Evolutionary conservation across 192 early-diverging fungal species (phyloP), one percentile per base, ranked within the genome.

Genomic region (Coemansia sp.): DNA sequence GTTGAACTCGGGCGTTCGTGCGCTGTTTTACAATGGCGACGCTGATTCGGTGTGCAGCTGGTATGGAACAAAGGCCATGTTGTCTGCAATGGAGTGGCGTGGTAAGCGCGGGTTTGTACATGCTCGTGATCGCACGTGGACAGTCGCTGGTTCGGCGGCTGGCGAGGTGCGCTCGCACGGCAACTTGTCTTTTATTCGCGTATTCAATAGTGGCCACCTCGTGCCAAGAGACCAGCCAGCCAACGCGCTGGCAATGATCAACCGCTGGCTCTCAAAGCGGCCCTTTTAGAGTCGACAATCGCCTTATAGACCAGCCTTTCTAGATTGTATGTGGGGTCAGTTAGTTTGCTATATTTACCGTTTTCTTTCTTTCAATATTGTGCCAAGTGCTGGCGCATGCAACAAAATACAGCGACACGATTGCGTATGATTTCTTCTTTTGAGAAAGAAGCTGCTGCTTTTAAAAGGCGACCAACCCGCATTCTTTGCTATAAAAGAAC

Each of bases 41-140:
- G 93, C 93, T 24, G 94, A 96, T 68, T 94, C 84, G 59, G 92
- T 95, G 62, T 96, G 94, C 86, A 94, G 94, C 82, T 93, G 88
- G 86, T 82, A 86, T 49, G 89, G 83, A 64, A 93, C 93, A 78
- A 94, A 94, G 85, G 91, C 89, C 0, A 92, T 91, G 92, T 68
- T 87, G 20, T 62, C 93, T 17, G 89, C 87, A 35, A 77, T 99
- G 27, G 79, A 89, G 12, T 99, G 97, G 97, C 68, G 75, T 39
- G 91, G 93, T n/a, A 83, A 87, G 64, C 67, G 76, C 4, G 89
- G 75, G 32, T 94, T 94, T 78, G 78, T 86, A 35, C 73, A 72
- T 20, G 93, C 93, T 25, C 74, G 84, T 35, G 94, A 95, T 69
- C 63, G 63, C 24, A 59, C 71, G 37, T 99, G 94, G 94, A 81